These are phyloP conservation scores for Talaromyces proteolyticus DNA, from an alignment of 495 filamentous ascomycete genomes.

Conservation along the genomic window DNA sequence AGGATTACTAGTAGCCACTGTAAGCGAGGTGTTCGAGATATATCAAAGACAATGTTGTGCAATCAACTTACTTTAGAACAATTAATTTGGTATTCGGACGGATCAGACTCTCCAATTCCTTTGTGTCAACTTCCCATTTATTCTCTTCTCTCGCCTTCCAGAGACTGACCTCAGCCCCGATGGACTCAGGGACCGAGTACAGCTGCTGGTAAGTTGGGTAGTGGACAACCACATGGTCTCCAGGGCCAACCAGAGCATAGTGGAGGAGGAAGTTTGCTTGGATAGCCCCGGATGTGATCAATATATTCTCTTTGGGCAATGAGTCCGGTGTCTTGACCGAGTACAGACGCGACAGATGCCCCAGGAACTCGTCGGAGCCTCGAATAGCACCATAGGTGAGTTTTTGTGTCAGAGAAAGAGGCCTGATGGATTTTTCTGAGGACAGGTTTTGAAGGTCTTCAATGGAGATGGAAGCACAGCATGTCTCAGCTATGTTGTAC, in stretches of 20 bases:
- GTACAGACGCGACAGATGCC: conserved; percentile 62
- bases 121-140: conserved; percentile 60
- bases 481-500: conserved; percentile 85
- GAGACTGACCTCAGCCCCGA: conserved; percentile 75
- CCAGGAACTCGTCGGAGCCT: conserved; percentile 57
- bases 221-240: conserved; percentile 86
- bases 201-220: conserved; percentile 90
- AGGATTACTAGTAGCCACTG: conserved; percentile 56
- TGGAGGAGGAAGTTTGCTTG: conserved; percentile 75
- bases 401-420: conserved; percentile 38
- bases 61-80: conserved; percentile 56
- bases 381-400: conserved; percentile 69
- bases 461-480: conserved; percentile 74
- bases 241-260: conserved; percentile 69
- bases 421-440: conserved; percentile 41
- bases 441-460: conserved; percentile 58
- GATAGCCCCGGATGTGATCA: conserved; percentile 80
- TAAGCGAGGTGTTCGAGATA: too few species aligned
- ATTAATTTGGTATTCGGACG: conserved; percentile 72
- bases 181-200: conserved; percentile 66
- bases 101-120: conserved; percentile 62
- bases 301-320: conserved; percentile 57
- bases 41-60: too few species aligned
- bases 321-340: conserved; percentile 44
- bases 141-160: conserved; percentile 68